Base-by-base conservation (phyloP, 192 early-diverging fungal genomes). In the Podila verticillata region DNA sequence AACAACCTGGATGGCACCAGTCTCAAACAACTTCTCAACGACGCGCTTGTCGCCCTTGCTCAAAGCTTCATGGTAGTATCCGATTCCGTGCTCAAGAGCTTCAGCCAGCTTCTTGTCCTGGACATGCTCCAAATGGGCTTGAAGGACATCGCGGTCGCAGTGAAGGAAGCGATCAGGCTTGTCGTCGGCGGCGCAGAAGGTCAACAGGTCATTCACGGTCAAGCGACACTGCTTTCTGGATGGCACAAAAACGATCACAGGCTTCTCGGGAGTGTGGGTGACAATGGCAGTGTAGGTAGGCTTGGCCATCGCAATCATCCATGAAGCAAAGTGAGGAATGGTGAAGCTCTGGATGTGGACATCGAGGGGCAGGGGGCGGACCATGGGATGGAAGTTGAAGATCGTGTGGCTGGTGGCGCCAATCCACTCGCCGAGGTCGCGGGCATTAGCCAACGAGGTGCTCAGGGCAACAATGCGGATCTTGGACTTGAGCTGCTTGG, bases 381-480 rank as follows among this genome's bases (percentile, higher is more conserved):
- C 97, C 20, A 90, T 93, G 30, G 97, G 97, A 48, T 93, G 91
- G 85, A 99, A 99, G 81, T 97, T 99, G 82, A 95, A 97, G n/a
- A 96, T 91, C 7, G 89, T 86, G 6, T 89, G 85, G 28, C 83
- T 71, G 0, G 91, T 88, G 0, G 93, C 94, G 36, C 96, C 97
- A 68, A 99, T 94, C 98, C 98, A 99, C 71, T 96, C 95, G 3
- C 96, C 98, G 48, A 99, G 83, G 72, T 99, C 98, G n/a, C 92
- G 87, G n/a, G 97, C 97, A 81, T 99, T 99, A 28, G 97, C 95
- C 54, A 99, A 72, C 3, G 95, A 95, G 3, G 95, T 92, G 54
- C 95, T 91, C 68, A 99, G 82, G 20, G 91, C 95, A 32, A 99
- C 91, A 47, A 99, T 93, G n/a, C 98, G 93, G 66, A 98, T 93